Evolutionary conservation across 805 yeast genomes (phyloP).

Genomic region (Groenewaldozyma tartarivorans): DNA sequence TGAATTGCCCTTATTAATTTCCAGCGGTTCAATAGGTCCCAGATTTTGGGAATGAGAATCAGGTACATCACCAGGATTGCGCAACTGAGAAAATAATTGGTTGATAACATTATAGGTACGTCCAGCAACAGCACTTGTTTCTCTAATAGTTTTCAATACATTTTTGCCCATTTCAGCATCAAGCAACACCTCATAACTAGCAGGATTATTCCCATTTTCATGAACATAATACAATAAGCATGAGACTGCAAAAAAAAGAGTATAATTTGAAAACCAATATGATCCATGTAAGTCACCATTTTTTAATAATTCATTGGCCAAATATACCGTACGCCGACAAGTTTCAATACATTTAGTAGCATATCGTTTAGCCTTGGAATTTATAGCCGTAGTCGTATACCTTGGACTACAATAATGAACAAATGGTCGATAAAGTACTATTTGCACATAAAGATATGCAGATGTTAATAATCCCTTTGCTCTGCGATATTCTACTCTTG

Average conservation of each 20-base stretch:
- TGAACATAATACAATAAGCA: constrained; percentile 76
- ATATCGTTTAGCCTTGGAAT: constrained; percentile 43
- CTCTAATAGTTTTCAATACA: constrained; percentile 61
- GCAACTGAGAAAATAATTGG: constrained; percentile 36
- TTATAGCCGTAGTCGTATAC: constrained; percentile 18
- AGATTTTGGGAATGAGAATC: neutral
- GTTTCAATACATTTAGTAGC: constrained; percentile 79
- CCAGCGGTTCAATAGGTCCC: neutral
- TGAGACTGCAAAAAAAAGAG: constrained; percentile 82
- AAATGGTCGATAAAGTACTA: constrained; percentile 78
- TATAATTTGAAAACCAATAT: constrained; percentile 86
- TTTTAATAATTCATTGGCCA: constrained; percentile 72
- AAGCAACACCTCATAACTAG: constrained; percentile 38
- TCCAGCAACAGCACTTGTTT: constrained; percentile 66
- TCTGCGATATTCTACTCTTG: constrained; percentile 43
- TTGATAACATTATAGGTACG: constrained; percentile 74
- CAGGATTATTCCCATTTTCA: constrained; percentile 29
- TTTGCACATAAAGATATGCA: constrained; percentile 50
- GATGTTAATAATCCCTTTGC: constrained; percentile 56
- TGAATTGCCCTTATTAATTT: neutral
- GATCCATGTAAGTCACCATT: constrained; percentile 68
- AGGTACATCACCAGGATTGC: constrained; percentile 6
- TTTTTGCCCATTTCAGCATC: constrained; percentile 79
- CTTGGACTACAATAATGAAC: constrained; percentile 71
- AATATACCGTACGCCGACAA: constrained; percentile 69